Conservation (phyloP, 2,329 filamentous ascomycete genomes). For the Fusarium agapanthi region DNA sequence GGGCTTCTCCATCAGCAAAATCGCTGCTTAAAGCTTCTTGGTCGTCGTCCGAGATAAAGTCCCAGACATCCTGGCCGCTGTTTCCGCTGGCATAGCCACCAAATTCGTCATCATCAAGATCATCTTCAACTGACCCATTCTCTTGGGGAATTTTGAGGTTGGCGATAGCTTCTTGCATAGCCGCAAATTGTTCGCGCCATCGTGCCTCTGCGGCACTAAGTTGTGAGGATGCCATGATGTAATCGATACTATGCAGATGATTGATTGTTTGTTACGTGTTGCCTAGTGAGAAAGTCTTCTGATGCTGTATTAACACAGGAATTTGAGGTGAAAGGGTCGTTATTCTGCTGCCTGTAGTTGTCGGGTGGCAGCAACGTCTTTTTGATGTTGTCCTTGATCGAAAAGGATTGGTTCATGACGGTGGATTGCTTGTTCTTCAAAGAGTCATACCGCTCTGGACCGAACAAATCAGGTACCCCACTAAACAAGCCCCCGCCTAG, state of each 20-base stretch:
- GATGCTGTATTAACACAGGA: neutral
- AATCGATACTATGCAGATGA: neutral
- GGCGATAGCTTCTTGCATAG: slow-evolving; percentile 87
- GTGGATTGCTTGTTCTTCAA: slow-evolving; percentile 17
- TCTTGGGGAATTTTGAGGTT: slow-evolving; percentile 66
- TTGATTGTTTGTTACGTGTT: neutral
- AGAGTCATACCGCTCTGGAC: slow-evolving; percentile 37
- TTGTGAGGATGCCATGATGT: slow-evolving; percentile 48
- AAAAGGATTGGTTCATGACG: slow-evolving; percentile 28
- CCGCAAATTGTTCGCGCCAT: slow-evolving; percentile 86
- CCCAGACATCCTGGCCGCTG: slow-evolving; percentile 87
- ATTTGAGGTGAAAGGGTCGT: neutral
- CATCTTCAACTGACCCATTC: slow-evolving; percentile 51
- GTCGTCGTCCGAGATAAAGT: slow-evolving; percentile 82
- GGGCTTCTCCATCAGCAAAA: slow-evolving; percentile 58
- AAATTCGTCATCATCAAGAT: slow-evolving; percentile 72
- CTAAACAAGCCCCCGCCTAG: slow-evolving; percentile 32
- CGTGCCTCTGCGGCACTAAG: slow-evolving; percentile 59
- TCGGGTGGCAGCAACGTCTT: slow-evolving; percentile 5
- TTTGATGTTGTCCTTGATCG: slow-evolving; percentile 24
- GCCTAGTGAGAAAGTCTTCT: neutral
- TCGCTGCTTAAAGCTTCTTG: slow-evolving; percentile 74
- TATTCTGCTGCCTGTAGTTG: slow-evolving; percentile 24
- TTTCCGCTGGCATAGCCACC: slow-evolving; percentile 64
- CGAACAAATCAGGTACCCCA: slow-evolving; percentile 3